Percentiles rank a stretch among this genome's conserved stretches.
These are phyloP conservation scores for Citrus inodora DNA, from an alignment of 345 rosid species.

Conservation along the genomic window DNA sequence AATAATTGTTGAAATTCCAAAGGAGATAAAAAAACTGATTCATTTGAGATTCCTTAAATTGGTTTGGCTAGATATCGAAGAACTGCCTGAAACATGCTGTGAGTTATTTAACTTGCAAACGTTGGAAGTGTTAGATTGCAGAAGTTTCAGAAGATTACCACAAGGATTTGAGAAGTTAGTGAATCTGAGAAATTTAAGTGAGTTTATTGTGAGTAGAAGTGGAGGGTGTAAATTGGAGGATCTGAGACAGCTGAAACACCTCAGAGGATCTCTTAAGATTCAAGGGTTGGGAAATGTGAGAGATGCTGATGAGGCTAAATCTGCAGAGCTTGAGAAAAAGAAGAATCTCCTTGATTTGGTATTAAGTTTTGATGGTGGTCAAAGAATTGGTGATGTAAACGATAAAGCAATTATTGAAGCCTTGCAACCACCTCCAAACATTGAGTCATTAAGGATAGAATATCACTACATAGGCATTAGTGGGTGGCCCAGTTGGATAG, in stretches of 20 bases:
- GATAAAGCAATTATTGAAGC: neutral
- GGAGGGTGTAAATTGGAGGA: neutral
- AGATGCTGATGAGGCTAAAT: neutral
- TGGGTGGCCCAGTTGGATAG: neutral
- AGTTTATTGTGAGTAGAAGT: neutral
- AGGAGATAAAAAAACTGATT: neutral
- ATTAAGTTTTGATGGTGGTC: neutral
- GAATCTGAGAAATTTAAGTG: neutral
- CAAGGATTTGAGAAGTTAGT: conserved; percentile 7
- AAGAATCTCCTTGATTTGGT: neutral
- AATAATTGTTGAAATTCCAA: neutral
- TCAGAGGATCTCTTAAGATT: neutral
- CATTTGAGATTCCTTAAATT: neutral
- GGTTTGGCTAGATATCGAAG: neutral
- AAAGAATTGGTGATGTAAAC: neutral
- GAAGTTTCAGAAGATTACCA: neutral
- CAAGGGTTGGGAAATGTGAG: neutral
- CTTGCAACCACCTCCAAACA: neutral
- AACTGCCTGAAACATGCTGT: conserved; percentile 11
- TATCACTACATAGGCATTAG: neutral
- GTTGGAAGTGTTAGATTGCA: neutral
- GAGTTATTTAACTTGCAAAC: conserved; percentile 9
- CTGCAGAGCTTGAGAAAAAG: neutral
- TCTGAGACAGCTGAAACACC: neutral
- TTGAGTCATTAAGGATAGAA: neutral